Conservation (phyloP, 768 basidiomycete genomes). For the Suillus alpinus region DNA sequence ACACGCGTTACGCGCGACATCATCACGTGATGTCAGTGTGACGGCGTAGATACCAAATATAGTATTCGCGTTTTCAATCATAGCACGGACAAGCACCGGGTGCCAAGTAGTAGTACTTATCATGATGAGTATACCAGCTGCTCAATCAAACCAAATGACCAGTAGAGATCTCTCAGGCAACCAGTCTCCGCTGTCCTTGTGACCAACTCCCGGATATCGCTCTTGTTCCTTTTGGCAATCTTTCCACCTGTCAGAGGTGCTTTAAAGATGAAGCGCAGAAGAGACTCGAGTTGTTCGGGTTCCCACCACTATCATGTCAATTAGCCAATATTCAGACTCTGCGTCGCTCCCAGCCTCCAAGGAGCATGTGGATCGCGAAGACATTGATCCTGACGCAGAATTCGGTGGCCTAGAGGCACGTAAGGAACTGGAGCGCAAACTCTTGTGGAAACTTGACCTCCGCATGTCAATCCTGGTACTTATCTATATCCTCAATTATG, state of each 20-base stretch:
- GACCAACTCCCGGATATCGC: neutral
- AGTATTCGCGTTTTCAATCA: neutral
- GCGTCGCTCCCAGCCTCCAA: constrained; percentile 8
- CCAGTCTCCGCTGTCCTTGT: neutral
- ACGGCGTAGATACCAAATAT: neutral
- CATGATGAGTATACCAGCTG: neutral
- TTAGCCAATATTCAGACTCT: constrained; percentile 2
- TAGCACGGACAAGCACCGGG: neutral
- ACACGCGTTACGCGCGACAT: constrained; percentile 6
- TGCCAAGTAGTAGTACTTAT: neutral
- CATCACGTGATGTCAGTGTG: constrained; percentile 4
- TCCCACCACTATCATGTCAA: constrained; percentile 13
- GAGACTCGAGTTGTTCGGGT: neutral
- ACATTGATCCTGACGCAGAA: constrained; percentile 35
- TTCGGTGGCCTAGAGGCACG: constrained; percentile 49
- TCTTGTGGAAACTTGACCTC: constrained; percentile 54
- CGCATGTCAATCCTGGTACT: constrained; percentile 52
- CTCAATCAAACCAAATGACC: neutral
- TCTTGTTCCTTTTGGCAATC: neutral
- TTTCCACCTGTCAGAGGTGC: neutral
- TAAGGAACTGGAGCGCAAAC: constrained; percentile 46
- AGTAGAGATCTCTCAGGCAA: neutral
- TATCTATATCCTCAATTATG: constrained; percentile 38
- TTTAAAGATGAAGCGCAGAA: neutral
- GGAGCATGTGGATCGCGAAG: neutral